Evolutionary conservation across 805 yeast genomes (phyloP).

Genomic region (Saccharomycopsis sp.): DNA sequence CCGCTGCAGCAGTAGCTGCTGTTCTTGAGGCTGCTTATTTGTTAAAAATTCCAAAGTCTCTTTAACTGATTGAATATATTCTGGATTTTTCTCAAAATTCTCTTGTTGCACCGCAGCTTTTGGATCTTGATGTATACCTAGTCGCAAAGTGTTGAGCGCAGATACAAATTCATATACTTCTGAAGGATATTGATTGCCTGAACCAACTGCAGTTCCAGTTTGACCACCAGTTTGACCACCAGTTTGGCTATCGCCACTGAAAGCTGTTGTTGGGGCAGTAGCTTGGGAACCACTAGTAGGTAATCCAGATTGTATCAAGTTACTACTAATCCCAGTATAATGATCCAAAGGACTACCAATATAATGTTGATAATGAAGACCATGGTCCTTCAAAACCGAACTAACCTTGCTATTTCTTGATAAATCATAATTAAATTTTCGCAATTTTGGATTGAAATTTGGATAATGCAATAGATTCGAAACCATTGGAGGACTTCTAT

Average conservation of each 20-base stretch:
- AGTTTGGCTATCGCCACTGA: background rate
- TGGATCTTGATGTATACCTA: background rate
- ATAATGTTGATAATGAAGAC: too few species aligned
- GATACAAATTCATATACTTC: conserved; percentile 17
- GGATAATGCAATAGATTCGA: conserved; percentile 8
- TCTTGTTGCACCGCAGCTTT: background rate
- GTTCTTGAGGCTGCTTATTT: background rate
- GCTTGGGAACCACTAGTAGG: background rate
- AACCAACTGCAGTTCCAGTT: too few species aligned
- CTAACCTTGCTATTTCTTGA: conserved; percentile 1
- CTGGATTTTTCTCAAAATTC: background rate
- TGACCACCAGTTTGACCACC: background rate
- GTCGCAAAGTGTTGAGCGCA: conserved; percentile 9
- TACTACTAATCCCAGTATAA: too few species aligned
- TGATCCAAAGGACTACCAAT: background rate
- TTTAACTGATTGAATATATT: conserved; percentile 5
- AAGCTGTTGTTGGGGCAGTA: background rate
- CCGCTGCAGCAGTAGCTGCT: background rate
- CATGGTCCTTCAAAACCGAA: background rate
- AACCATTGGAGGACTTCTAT: background rate
- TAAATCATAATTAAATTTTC: conserved; percentile 10
- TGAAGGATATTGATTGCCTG: conserved; percentile 4
- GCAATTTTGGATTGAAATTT: conserved; percentile 11
- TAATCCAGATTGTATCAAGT: too few species aligned
- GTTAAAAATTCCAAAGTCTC: conserved; percentile 2